phyloP scores from a whole-genome alignment of 2,329 filamentous ascomycete genomes.

The Lasiodiplodia theobromae region DNA sequence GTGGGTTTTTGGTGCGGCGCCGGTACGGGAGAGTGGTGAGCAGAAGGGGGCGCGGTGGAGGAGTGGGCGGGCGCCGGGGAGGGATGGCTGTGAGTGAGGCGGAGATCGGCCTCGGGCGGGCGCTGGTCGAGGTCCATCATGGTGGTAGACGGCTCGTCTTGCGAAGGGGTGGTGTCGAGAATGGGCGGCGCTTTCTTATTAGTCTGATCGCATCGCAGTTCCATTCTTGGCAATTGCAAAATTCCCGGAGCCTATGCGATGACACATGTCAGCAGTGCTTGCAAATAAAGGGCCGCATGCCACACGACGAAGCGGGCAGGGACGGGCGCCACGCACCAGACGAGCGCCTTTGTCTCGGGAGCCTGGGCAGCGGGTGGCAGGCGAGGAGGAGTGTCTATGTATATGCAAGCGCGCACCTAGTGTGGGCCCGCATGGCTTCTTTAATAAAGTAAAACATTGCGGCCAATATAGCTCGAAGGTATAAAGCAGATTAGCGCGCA shows the following conservation, averaged over 20 bases:
- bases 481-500: constrained; percentile 40
- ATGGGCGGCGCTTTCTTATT: constrained; percentile 33
- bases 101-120: constrained; percentile 32
- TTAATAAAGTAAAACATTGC: constrained; percentile 42
- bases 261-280: constrained; percentile 31
- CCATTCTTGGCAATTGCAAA: constrained; percentile 50
- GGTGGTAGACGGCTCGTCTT: constrained; percentile 27
- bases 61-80: constrained; percentile 32
- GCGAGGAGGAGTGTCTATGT: constrained; percentile 46
- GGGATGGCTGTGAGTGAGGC: constrained; percentile 33
- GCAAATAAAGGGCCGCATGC: constrained; percentile 23
- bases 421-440: constrained; percentile 26
- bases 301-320: constrained; percentile 27
- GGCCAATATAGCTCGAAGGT: constrained; percentile 31
- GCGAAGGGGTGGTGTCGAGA: constrained; percentile 29
- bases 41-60: constrained; percentile 34
- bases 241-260: constrained; percentile 41
- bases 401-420: constrained; percentile 29
- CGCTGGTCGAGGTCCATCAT: constrained; percentile 38
- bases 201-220: constrained; percentile 45
- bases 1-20: constrained; percentile 24
- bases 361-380: constrained; percentile 15
- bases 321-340: constrained; percentile 27
- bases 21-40: constrained; percentile 32
- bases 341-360: constrained; percentile 27